Evolutionary conservation across 768 basidiomycete species (phyloP), one percentile per base, ranked within the genome.

Genomic region (Polyporus arcularius): DNA sequence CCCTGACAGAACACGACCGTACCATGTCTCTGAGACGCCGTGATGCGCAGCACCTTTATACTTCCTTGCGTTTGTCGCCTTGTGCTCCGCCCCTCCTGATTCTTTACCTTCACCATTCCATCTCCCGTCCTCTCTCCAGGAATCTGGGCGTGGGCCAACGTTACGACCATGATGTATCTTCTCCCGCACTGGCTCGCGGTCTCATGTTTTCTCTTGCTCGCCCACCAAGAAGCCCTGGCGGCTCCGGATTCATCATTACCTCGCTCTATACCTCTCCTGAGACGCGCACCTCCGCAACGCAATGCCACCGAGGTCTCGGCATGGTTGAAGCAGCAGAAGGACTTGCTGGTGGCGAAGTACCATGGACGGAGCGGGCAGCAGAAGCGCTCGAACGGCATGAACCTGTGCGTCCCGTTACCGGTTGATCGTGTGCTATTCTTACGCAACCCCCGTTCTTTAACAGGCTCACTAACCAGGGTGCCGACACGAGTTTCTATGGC

Each of bases 401-500:
- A 61, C 32, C 31, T 54, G 48, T 62, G 21, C 45, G 60, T 50
- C 15, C 5, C 14, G 58, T 14, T 12, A 4, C 21, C 15, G 18
- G 8, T 39, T 10, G 40, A n/a, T 63, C 52, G 8, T 42, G 15
- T 28, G 46, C 53, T 52, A 35, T 35, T 35, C 35, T 35, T 35
- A 35, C 30, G 12, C 30, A 35, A 30, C 6, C 18, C 2, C 67
- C 35, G 6, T 11, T 35, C 1, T 35, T 35, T n/a, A n/a, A n/a
- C 21, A 91, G 89, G 48, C 65, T 90, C n/a, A 78, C 79, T 18
- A 85, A 89, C 67, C 87, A 90, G 71, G 82, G 85, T 56, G 71
- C 76, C 1, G 90, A 92, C 69, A 83, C 85, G 10, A 90, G 87
- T 71, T 94, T 85, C 72, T 87, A 80, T 65, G 92, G 91, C 14